phyloP scores from a whole-genome alignment of 768 basidiomycete genomes.

The Russula abietina region DNA sequence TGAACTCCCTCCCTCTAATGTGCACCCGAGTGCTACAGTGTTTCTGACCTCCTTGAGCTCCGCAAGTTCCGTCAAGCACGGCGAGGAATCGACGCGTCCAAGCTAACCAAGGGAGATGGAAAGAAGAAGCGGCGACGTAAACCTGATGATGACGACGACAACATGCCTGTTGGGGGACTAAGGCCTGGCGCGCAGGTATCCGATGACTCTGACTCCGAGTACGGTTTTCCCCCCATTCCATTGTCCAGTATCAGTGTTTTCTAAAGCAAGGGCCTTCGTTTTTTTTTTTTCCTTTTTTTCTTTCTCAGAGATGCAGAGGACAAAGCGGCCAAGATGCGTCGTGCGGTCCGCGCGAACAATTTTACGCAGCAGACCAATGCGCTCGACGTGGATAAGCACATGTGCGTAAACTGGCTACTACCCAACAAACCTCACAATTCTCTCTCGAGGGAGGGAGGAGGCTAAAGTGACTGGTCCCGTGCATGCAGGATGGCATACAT shows the following conservation, averaged over 20 bases:
- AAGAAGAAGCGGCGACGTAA: constrained; percentile 62
- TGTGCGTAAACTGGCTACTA: constrained; percentile 51
- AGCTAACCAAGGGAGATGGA: constrained; percentile 76
- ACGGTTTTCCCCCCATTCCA: constrained; percentile 36
- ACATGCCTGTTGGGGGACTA: constrained; percentile 50
- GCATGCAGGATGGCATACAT: constrained; percentile 94
- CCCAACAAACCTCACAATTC: neutral
- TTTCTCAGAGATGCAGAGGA: constrained; percentile 51
- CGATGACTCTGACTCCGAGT: constrained; percentile 47
- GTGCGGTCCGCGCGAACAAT: constrained; percentile 78
- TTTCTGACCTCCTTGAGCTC: constrained; percentile 80
- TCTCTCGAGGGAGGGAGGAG: too few relatives aligned
- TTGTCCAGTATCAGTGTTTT: too few relatives aligned
- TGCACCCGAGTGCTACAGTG: constrained; percentile 35
- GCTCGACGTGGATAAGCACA: constrained; percentile 96
- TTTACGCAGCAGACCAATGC: constrained; percentile 97
- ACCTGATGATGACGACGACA: constrained; percentile 40
- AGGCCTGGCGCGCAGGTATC: constrained; percentile 39
- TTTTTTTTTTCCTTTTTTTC: too few relatives aligned
- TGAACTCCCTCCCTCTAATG: neutral
- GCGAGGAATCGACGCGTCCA: constrained; percentile 80
- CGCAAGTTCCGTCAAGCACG: constrained; percentile 66
- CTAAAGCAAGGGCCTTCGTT: too few relatives aligned
- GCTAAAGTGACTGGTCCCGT: neutral
- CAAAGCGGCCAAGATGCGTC: constrained; percentile 62